Percentiles rank a stretch among this genome's conserved stretches.
These are phyloP conservation scores for Monilinia fructicola DNA, from an alignment of 2,329 filamentous ascomycete genomes.

Conservation along the genomic window DNA sequence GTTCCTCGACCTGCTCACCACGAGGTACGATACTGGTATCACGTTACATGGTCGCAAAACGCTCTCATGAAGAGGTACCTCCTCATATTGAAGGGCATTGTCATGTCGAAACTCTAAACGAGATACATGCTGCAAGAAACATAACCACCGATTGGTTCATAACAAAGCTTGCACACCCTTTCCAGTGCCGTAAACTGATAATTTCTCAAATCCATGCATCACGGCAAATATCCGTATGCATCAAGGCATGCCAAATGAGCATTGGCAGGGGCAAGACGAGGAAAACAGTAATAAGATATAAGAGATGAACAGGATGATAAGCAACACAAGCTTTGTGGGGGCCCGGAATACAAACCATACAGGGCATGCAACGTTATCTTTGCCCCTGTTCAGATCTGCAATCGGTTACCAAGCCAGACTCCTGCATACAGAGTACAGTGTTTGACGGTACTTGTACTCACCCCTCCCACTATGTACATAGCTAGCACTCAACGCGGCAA, in stretches of 20 bases:
- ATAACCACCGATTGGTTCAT: constrained; percentile 1
- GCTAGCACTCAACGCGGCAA: too few species aligned
- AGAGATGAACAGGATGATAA: neutral
- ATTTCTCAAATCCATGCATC: constrained; percentile 13
- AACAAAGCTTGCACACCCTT: neutral
- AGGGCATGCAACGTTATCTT: constrained; percentile 14
- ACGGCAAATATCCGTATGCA: constrained; percentile 11
- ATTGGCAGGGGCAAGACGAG: constrained; percentile 6
- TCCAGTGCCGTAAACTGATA: neutral
- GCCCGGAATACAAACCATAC: neutral
- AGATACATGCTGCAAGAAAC: neutral
- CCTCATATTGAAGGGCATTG: neutral
- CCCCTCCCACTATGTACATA: too few species aligned
- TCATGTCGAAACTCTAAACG: neutral
- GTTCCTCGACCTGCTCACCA: neutral
- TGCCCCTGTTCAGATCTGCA: constrained; percentile 2
- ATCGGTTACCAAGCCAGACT: neutral
- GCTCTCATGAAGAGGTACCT: neutral
- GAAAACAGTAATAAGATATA: neutral
- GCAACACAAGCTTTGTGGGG: constrained; percentile 20
- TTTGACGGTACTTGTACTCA: constrained; percentile 4
- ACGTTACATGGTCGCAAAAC: constrained; percentile 15
- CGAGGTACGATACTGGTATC: neutral
- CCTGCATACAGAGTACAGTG: neutral
- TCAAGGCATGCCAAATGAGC: constrained; percentile 5